Percentiles rank a stretch among this genome's conserved stretches.
These are phyloP conservation scores for Melastoma malabathricum DNA, from an alignment of 345 rosid species.

Conservation along the genomic window DNA sequence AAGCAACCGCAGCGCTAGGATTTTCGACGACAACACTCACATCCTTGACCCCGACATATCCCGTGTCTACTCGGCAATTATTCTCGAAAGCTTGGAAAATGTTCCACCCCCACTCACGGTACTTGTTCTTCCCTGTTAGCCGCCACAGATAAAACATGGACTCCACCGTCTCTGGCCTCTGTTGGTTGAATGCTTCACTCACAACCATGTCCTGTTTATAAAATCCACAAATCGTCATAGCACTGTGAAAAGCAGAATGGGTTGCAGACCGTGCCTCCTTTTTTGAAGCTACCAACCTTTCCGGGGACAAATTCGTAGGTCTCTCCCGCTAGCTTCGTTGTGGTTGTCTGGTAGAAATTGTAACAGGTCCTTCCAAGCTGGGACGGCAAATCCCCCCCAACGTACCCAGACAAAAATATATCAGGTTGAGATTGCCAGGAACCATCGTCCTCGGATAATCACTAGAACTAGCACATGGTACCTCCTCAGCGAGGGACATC, in stretches of 20 bases:
- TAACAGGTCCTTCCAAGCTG: conserved; percentile 99
- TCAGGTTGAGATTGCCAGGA: too few species aligned
- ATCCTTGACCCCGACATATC: conserved; percentile 87
- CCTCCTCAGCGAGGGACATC: conserved; percentile 84
- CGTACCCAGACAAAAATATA: too few species aligned
- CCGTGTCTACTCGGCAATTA: conserved; percentile 64
- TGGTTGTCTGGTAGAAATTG: conserved; percentile 82
- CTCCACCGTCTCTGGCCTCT: conserved; percentile 91
- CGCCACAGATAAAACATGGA: conserved; percentile 95
- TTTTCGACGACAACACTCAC: conserved; percentile 26
- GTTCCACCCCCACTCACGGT: conserved; percentile 95
- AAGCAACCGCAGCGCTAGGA: too few species aligned
- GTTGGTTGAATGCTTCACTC: conserved; percentile 87
- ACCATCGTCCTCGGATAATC: too few species aligned
- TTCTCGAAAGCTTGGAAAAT: conserved; percentile 89
- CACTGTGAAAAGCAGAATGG: too few species aligned
- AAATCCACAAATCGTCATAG: too few species aligned
- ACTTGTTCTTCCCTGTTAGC: conserved; percentile 69
- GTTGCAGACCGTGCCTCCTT: not conserved
- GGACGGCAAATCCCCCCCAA: too few species aligned
- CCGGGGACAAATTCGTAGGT: conserved; percentile 66
- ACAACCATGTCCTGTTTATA: conserved; percentile 90
- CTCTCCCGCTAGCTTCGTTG: conserved; percentile 91
- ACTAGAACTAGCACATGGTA: too few species aligned
- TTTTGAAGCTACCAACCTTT: conserved; percentile 42